Base-by-base conservation (phyloP, 495 filamentous ascomycete genomes). In the Aspergillus mulundensis region DNA sequence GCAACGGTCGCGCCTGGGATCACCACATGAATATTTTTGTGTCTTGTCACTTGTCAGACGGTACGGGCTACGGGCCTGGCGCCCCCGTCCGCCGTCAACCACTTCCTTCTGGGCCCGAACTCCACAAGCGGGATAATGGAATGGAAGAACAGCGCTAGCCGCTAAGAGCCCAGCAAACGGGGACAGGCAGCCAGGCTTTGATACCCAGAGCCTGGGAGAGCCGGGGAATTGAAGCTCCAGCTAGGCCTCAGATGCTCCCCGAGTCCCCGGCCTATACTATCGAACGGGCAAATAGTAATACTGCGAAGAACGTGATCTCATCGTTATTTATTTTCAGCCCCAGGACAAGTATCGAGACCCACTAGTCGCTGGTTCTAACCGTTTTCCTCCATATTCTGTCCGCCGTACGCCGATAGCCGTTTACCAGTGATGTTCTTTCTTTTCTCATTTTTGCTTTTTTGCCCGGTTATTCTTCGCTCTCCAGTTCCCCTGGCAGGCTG, bases 171-270 rank as follows among this genome's bases (percentile, higher is more conserved):
- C 48, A 56, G 53, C 34, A 41, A 49, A 49, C 53, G 47, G 39
- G 47, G 56, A 56, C 60, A 59, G n/a, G n/a, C n/a, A n/a, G n/a
- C n/a, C n/a, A 62, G 60, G 34, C 48, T 40, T 10, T 36, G 32
- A 36, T 36, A 10, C 32, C 32, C n/a, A 15, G 48, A 50, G 48
- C 48, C 40, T 50, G 50, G 39, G n/a, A 53, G 39, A 43, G 30
- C 41, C 39, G 47, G 55, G 55, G 55, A 43, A 57, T 24, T 52
- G 42, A 43, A 46, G 43, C 36, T 16, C 36, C 43, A 25, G 48
- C 32, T 30, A 38, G 32, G 47, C 11, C 5, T 16, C 18, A 34
- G 19, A 25, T 15, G 32, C 11, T 36, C 32, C 32, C 32, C 32
- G 32, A 36, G 12, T 36, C 38, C 50, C 38, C 38, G 41, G 38